These are phyloP conservation scores for Septoria petroselini DNA, from an alignment of 2,329 filamentous ascomycete genomes.

Conservation along the genomic window DNA sequence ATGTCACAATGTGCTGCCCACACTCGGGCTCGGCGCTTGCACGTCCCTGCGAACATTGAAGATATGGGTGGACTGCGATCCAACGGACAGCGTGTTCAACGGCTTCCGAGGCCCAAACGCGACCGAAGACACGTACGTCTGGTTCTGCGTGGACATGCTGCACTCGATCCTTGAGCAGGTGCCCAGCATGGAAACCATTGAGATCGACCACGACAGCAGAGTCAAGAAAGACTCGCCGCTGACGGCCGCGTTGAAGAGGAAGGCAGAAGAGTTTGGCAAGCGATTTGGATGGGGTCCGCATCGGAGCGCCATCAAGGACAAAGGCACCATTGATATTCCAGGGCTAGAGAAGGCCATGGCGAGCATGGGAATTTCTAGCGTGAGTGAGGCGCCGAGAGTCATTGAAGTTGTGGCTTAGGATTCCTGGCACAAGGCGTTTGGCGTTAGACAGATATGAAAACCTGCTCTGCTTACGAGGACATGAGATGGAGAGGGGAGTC, in stretches of 20 bases:
- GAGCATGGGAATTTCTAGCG: conserved; percentile 16
- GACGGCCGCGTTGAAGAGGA: conserved; percentile 58
- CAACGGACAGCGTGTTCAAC: conserved; percentile 61
- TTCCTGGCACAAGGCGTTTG: neutral
- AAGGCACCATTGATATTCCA: conserved; percentile 14
- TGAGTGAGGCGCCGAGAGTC: conserved; percentile 16
- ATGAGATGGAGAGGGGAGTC: no score
- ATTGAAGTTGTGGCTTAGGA: conserved; percentile 21
- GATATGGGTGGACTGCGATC: conserved; percentile 71
- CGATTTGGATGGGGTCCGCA: conserved; percentile 65
- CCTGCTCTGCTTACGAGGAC: neutral
- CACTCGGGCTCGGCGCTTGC: conserved; percentile 63
- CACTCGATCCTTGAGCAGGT: conserved; percentile 56
- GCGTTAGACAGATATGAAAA: neutral
- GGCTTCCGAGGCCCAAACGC: conserved; percentile 57
- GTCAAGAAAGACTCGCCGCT: conserved; percentile 65
- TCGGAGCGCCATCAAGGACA: conserved; percentile 56
- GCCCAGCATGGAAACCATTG: conserved; percentile 56
- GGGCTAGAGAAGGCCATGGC: conserved; percentile 21
- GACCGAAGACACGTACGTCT: conserved; percentile 66
- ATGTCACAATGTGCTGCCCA: conserved; percentile 65
- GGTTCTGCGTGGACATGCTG: conserved; percentile 60
- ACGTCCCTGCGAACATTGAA: conserved; percentile 57
- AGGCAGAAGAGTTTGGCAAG: conserved; percentile 50
- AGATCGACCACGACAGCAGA: conserved; percentile 67